phyloP scores from a whole-genome alignment of 352 stramenopile genomes.

The Phytophthora constricta region DNA sequence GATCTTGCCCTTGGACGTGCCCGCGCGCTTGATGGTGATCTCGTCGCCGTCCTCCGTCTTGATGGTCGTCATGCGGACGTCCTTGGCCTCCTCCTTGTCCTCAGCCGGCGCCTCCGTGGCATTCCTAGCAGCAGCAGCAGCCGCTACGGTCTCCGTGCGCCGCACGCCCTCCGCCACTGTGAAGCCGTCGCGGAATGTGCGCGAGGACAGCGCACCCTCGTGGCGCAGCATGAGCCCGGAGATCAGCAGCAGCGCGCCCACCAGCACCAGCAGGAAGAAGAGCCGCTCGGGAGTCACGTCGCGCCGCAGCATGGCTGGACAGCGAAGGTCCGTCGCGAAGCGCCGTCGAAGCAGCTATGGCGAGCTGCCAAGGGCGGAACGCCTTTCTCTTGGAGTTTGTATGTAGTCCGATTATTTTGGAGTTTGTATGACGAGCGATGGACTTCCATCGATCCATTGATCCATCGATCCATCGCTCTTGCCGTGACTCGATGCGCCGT shows the following conservation, averaged over 20 bases:
- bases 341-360: slow-evolving; percentile 1
- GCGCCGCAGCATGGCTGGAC: slow-evolving; percentile 29
- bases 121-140: slow-evolving; percentile 4
- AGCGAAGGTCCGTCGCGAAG: neutral
- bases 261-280: slow-evolving; percentile 60
- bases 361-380: slow-evolving; percentile 15
- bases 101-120: slow-evolving; percentile 12
- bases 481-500: neutral
- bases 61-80: slow-evolving; percentile 69
- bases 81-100: slow-evolving; percentile 22
- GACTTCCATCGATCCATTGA: no score
- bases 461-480: no score
- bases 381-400: slow-evolving; percentile 3
- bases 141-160: slow-evolving; percentile 45
- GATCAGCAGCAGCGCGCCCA: slow-evolving; percentile 59
- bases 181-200: slow-evolving; percentile 78
- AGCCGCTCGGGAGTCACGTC: slow-evolving; percentile 53
- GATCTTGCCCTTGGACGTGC: slow-evolving; percentile 64
- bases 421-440: neutral
- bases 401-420: neutral
- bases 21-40: slow-evolving; percentile 77
- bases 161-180: slow-evolving; percentile 62
- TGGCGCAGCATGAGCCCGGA: slow-evolving; percentile 68
- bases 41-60: slow-evolving; percentile 79
- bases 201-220: slow-evolving; percentile 45